Evolutionary conservation across 2,329 filamentous ascomycete species (phyloP).

Genomic region (Sphaceloma murrayae): DNA sequence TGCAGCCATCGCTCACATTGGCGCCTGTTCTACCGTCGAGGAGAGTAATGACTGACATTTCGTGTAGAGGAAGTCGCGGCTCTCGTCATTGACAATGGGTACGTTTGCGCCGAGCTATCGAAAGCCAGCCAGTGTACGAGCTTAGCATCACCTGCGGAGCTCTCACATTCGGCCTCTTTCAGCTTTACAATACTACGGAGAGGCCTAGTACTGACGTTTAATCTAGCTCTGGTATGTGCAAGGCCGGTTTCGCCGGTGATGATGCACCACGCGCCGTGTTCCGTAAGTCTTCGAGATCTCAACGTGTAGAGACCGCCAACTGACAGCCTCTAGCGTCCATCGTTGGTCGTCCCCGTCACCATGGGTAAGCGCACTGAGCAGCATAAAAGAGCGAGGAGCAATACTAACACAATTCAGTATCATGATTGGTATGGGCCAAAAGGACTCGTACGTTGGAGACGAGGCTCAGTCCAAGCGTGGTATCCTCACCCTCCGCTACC

Average conservation of each 20-base stretch:
- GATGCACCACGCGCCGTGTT: conserved; percentile 99
- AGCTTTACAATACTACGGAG: background rate
- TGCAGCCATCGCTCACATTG: background rate
- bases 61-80: conserved; percentile 96
- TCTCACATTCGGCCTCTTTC: conserved; percentile 3
- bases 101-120: conserved; percentile 55
- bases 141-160: background rate
- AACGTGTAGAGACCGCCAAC: conserved; percentile 17
- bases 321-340: conserved; percentile 66
- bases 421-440: conserved; percentile 99
- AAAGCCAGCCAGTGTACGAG: no score
- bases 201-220: conserved; percentile 20
- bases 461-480: conserved; percentile 99
- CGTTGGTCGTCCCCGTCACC: conserved; percentile 98
- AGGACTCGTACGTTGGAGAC: conserved; percentile 99
- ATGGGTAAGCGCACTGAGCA: conserved; percentile 64
- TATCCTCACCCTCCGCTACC: conserved; percentile 99
- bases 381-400: conserved; percentile 17
- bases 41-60: conserved; percentile 16
- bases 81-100: conserved; percentile 99
- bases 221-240: conserved; percentile 98
- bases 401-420: conserved; percentile 57
- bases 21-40: background rate
- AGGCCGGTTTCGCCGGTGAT: conserved; percentile 99
- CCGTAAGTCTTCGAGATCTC: conserved; percentile 65